phyloP scores from a whole-genome alignment of 176 grass and related monocot genomes.

The Triticum turgidum region DNA sequence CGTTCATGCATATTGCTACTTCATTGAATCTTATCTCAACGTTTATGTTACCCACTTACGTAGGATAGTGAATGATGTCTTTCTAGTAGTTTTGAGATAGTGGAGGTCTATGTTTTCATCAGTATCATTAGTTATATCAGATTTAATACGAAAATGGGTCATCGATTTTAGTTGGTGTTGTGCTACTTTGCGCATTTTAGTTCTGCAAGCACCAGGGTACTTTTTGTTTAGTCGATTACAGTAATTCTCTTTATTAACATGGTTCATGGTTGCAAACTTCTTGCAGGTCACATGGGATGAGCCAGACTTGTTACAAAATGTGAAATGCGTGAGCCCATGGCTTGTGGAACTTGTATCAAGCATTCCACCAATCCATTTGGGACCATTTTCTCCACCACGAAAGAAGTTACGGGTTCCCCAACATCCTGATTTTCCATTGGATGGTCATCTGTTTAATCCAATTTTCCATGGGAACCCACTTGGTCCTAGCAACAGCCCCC shows the following conservation, averaged over 20 bases:
- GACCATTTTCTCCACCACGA: constrained; percentile 66
- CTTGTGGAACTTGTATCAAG: constrained; percentile 70
- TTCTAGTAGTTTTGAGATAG: not conserved
- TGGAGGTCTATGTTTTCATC: not conserved
- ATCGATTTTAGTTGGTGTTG: constrained; percentile 7
- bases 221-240: not conserved
- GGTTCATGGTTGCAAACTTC: constrained; percentile 3
- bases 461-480: constrained; percentile 67
- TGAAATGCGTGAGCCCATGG: constrained; percentile 75
- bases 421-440: constrained; percentile 58
- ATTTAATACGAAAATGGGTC: not conserved
- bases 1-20: not conserved
- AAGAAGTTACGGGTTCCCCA: constrained; percentile 65
- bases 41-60: not conserved
- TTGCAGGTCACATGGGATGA: constrained; percentile 86
- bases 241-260: not conserved
- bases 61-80: not conserved
- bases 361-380: constrained; percentile 66
- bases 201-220: not conserved
- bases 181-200: not conserved
- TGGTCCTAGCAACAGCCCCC: constrained; percentile 54
- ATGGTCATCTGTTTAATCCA: constrained; percentile 55
- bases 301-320: constrained; percentile 79
- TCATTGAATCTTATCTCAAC: not conserved
- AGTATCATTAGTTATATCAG: not conserved